Conservation (phyloP, 2,329 filamentous ascomycete genomes). For the Huntiella bhutanensis region DNA sequence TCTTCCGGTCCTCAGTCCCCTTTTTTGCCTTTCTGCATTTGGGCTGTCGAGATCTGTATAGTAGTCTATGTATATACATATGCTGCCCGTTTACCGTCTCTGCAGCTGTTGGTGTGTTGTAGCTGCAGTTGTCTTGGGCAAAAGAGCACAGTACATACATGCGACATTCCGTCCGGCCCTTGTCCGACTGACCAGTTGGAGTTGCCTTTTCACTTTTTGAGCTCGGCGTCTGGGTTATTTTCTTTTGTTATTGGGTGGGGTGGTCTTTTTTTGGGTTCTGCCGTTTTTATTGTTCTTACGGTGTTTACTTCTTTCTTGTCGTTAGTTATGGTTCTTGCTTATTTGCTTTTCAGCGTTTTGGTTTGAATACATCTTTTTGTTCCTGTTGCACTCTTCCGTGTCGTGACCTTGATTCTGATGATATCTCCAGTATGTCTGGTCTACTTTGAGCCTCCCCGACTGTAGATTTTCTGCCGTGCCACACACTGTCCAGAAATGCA, state of each 20-base stretch:
- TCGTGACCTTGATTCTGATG: too few species aligned
- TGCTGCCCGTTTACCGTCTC: background rate
- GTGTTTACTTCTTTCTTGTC: slow-evolving; percentile 13
- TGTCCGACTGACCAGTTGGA: too few species aligned
- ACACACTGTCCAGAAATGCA: too few species aligned
- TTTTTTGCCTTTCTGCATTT: background rate
- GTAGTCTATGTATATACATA: background rate
- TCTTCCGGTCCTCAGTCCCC: background rate
- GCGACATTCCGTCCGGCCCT: too few species aligned
- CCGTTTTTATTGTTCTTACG: slow-evolving; percentile 5
- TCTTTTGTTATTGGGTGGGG: slow-evolving; percentile 9
- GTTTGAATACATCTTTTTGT: background rate
- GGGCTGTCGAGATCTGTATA: background rate
- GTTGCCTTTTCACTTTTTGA: background rate
- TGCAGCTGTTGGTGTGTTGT: too few species aligned
- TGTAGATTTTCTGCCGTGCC: too few species aligned
- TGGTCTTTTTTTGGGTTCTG: slow-evolving; percentile 11
- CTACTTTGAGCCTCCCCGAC: too few species aligned
- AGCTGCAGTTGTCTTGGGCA: too few species aligned
- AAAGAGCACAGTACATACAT: too few species aligned
- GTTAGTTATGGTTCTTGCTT: background rate
- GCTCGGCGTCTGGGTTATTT: background rate
- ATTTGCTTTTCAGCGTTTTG: background rate
- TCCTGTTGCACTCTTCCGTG: background rate
- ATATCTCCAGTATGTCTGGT: too few species aligned